These are phyloP conservation scores for Elaeis oleifera DNA, from an alignment of 202 grass and related monocot species.

Conservation along the genomic window DNA sequence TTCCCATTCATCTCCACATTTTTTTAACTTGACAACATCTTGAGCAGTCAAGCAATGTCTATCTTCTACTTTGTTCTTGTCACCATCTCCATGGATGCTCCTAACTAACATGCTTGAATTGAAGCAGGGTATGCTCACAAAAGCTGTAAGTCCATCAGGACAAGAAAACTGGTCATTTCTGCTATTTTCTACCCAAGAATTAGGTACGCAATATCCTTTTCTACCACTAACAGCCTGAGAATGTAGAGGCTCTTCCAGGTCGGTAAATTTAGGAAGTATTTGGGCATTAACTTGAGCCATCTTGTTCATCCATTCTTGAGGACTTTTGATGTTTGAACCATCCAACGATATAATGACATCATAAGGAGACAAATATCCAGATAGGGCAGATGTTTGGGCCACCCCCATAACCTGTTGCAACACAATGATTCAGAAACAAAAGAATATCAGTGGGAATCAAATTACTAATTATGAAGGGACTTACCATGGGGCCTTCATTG, in stretches of 20 bases:
- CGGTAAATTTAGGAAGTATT: slow-evolving; percentile 17
- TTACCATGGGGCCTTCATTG: slow-evolving; percentile 74
- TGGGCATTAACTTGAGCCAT: slow-evolving; percentile 35
- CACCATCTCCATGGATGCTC: slow-evolving; percentile 10
- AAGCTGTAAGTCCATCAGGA: slow-evolving; percentile 45
- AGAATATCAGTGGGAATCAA: slow-evolving; percentile 5
- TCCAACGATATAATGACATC: slow-evolving; percentile 77
- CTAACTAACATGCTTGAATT: slow-evolving; percentile 25
- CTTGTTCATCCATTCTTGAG: slow-evolving; percentile 57
- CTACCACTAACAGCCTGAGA: slow-evolving; percentile 29
- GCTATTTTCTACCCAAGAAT: slow-evolving; percentile 68
- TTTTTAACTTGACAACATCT: slow-evolving; percentile 69
- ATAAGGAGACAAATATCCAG: slow-evolving; percentile 52
- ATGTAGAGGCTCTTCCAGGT: slow-evolving; percentile 28
- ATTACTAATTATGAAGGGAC: slow-evolving; percentile 30
- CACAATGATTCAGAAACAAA: slow-evolving; percentile 26
- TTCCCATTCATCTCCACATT: slow-evolving; percentile 56
- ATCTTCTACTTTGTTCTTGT: slow-evolving; percentile 29
- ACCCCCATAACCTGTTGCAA: slow-evolving; percentile 53
- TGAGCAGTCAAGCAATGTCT: slow-evolving; percentile 79
- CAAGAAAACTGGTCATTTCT: slow-evolving; percentile 52
- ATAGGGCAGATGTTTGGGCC: slow-evolving; percentile 52
- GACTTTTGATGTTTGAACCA: slow-evolving; percentile 53
- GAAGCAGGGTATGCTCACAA: slow-evolving; percentile 32
- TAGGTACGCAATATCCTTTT: slow-evolving; percentile 79